Percentiles rank a stretch among this genome's conserved stretches.
Evolutionary conservation across 1,284 basidiomycete genomes (phyloP).

Genomic region (Cryptococcus wingfieldii): DNA sequence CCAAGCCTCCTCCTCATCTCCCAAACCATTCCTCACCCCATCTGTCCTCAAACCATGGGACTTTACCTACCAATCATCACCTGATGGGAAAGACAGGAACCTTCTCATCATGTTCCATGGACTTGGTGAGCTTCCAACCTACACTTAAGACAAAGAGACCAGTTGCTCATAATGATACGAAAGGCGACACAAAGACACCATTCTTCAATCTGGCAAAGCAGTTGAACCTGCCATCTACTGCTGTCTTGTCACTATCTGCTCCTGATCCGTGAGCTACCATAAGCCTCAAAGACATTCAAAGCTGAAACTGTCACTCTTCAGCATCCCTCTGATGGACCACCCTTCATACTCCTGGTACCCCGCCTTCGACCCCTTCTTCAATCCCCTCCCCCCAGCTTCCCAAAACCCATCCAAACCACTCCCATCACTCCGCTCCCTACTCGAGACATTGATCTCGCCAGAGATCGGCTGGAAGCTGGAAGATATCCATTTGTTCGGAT

Average conservation of each 20-base stretch:
- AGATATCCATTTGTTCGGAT: slow-evolving; percentile 80
- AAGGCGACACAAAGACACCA: slow-evolving; percentile 75
- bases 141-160: neutral
- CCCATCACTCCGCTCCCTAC: slow-evolving; percentile 51
- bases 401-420: slow-evolving; percentile 63
- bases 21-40: slow-evolving; percentile 20
- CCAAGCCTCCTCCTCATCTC: slow-evolving; percentile 1
- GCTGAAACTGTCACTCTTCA: slow-evolving; percentile 27
- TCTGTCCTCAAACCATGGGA: slow-evolving; percentile 35
- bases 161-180: slow-evolving; percentile 2
- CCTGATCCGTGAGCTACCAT: slow-evolving; percentile 60
- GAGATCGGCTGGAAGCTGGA: slow-evolving; percentile 59
- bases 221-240: slow-evolving; percentile 80
- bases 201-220: slow-evolving; percentile 69
- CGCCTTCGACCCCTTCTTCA: slow-evolving; percentile 74
- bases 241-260: slow-evolving; percentile 71
- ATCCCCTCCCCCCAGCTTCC: slow-evolving; percentile 63
- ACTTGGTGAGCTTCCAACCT: slow-evolving; percentile 57
- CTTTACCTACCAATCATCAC: slow-evolving; percentile 31
- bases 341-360: slow-evolving; percentile 81
- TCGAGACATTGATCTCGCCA: slow-evolving; percentile 56
- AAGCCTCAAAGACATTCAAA: neutral
- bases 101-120: slow-evolving; percentile 81
- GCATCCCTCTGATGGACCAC: slow-evolving; percentile 73
- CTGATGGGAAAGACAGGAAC: slow-evolving; percentile 81